Conservation (phyloP, 2,329 filamentous ascomycete genomes). For the Diaporthe sp. region DNA sequence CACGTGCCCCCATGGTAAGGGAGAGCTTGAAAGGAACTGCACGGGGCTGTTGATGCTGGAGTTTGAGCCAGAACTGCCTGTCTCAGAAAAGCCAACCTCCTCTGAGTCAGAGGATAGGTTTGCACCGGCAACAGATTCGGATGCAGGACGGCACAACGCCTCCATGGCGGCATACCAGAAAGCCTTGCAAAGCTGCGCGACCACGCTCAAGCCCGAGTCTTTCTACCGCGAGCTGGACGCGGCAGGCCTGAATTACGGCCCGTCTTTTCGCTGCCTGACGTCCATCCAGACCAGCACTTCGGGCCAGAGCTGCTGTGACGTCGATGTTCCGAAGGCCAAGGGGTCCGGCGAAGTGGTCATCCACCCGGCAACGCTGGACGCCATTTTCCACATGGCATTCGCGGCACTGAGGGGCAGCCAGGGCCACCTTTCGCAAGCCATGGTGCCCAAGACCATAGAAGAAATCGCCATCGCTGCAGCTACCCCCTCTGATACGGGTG, state of each 20-base stretch:
- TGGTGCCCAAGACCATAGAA: slow-evolving; percentile 37
- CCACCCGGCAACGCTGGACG: slow-evolving; percentile 25
- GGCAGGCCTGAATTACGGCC: slow-evolving; percentile 29
- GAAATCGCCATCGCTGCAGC: slow-evolving; percentile 37
- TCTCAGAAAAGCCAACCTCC: too few relatives aligned
- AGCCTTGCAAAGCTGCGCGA: not conserved
- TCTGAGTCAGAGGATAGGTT: too few relatives aligned
- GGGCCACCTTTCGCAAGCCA: slow-evolving; percentile 31
- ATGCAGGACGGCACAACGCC: not conserved
- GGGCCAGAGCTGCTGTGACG: not conserved
- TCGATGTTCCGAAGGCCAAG: not conserved
- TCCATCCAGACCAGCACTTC: not conserved
- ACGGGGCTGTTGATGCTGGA: not conserved
- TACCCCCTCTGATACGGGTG: slow-evolving; percentile 12
- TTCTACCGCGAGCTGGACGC: slow-evolving; percentile 23
- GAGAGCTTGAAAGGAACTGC: not conserved
- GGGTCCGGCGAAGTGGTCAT: not conserved
- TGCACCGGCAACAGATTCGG: not conserved
- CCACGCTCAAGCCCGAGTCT: not conserved
- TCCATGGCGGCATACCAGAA: slow-evolving; percentile 1
- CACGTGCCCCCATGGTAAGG: not conserved
- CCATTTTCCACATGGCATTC: slow-evolving; percentile 6
- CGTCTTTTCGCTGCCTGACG: slow-evolving; percentile 15
- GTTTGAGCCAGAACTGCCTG: not conserved
- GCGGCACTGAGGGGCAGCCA: slow-evolving; percentile 32